Evolutionary conservation across 2,329 filamentous ascomycete species (phyloP), one percentile per base, ranked within the genome.

Genomic region (Zymoseptoria passerinii): DNA sequence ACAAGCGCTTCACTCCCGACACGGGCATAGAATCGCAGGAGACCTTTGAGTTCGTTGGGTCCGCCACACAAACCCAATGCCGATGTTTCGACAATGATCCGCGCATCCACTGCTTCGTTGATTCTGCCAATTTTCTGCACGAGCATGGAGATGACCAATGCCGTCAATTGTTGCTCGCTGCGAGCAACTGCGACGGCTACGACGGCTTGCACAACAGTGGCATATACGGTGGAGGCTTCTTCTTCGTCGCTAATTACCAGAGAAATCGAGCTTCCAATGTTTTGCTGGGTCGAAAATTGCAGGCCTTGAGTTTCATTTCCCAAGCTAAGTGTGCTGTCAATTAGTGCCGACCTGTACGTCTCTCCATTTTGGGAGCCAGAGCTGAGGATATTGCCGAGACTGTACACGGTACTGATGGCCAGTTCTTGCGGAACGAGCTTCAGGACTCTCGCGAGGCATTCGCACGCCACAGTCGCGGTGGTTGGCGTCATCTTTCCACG

Each of bases 121-220:
- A 96, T 84, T 73, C 94, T 92, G 61, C 88, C 86, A 58, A 97
- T 83, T 73, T 99, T 97, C 70, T 99, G 94, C n/a, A 96, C 76
- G 23, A 99, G 83, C 86, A 99, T 96, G 0, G 91, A 95, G 67
- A 96, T 88, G 2, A 92, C 92, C 55, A 99, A 78, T 4, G 92
- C 92, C 6, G 88, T 94, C 56, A 99, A 95, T 75, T 96, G 96
- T 60, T 90, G 86, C 68, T 99, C 92, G 52, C 87, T 83, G 70
- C 87, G 91, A 58, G 83, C 86, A 20, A 82, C 83, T 0, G 94
- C 90, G 70, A 99, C 90, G n/a, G 86, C 86, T 58, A 95, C 92
- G 61, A 99, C 92, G 0, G 92, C 90, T 70, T 95, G 87, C n/a
- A 97, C 85, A n/a, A 97, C 88, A 62, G 92, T 95, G 40, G 85